phyloP scores from a whole-genome alignment of 1,139 yeast species.

The Yamadazyma trypodendri region DNA sequence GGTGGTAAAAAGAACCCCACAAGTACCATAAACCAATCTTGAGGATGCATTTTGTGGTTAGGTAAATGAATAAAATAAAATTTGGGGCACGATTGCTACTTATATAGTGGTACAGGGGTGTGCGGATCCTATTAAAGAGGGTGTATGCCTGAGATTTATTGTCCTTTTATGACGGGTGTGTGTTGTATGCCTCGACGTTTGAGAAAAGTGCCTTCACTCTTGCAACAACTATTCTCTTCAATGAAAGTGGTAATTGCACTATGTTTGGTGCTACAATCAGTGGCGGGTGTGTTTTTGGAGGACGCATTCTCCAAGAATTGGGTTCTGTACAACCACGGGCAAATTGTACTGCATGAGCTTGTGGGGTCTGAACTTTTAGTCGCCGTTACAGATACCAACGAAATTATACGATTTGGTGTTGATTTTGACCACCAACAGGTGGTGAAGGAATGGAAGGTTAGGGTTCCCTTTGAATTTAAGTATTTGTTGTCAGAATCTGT shows the following conservation, averaged over 20 bases:
- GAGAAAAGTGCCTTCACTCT: background rate
- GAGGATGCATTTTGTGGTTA: conserved; percentile 54
- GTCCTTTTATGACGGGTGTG: background rate
- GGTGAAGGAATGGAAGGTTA: conserved; percentile 16
- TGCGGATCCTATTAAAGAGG: background rate
- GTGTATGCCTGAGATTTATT: background rate
- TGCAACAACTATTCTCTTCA: background rate
- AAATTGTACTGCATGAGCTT: conserved; percentile 7
- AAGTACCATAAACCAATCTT: conserved; percentile 77
- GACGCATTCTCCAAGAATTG: conserved; percentile 40
- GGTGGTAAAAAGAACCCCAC: conserved; percentile 84
- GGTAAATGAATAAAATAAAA: background rate
- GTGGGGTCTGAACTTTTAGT: conserved; percentile 20
- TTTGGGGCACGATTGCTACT: conserved; percentile 1
- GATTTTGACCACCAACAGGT: background rate
- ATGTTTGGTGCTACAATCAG: conserved; percentile 1
- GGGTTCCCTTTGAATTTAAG: conserved; percentile 6
- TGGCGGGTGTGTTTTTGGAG: conserved; percentile 25
- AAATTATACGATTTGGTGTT: conserved; percentile 19
- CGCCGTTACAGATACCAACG: conserved; percentile 22
- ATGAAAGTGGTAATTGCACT: background rate
- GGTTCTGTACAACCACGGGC: conserved; percentile 15
- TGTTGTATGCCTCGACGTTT: background rate
- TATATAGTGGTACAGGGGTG: background rate
- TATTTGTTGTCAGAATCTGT: conserved; percentile 4